Percentiles rank a stretch among this genome's conserved stretches.
Evolutionary conservation across 306 rosid species (phyloP).

Genomic region (Luffa acutangula): DNA sequence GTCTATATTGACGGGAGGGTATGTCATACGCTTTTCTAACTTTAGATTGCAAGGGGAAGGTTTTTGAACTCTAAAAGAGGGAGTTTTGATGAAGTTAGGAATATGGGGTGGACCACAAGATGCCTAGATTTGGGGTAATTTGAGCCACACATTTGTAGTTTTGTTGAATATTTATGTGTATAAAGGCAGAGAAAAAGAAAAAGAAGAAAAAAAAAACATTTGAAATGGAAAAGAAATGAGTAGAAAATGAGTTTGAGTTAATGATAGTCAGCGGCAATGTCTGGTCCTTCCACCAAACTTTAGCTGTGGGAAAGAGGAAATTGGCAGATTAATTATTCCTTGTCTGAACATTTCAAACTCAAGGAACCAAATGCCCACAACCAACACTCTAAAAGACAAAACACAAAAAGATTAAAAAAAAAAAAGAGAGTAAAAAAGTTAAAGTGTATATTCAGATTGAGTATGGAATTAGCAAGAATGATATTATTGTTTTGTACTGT

Average conservation of each 20-base stretch:
- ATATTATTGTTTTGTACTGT: background rate
- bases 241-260: background rate
- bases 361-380: conserved; percentile 14
- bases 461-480: conserved; percentile 45
- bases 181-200: background rate
- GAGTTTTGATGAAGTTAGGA: background rate
- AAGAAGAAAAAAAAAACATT: background rate
- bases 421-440: background rate
- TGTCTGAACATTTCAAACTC: background rate
- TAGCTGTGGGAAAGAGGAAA: background rate
- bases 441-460: conserved; percentile 21
- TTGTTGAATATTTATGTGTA: background rate
- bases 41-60: background rate
- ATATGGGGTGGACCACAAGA: conserved; percentile 4
- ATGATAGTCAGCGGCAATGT: background rate
- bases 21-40: background rate
- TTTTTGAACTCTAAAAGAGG: conserved; percentile 6
- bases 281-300: conserved; percentile 11
- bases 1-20: background rate
- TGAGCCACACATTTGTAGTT: background rate
- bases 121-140: background rate
- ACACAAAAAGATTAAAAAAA: background rate
- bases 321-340: conserved; percentile 3
- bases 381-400: background rate
- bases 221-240: background rate